Conservation (phyloP, 805 yeast genomes). For the Candida argentea region DNA sequence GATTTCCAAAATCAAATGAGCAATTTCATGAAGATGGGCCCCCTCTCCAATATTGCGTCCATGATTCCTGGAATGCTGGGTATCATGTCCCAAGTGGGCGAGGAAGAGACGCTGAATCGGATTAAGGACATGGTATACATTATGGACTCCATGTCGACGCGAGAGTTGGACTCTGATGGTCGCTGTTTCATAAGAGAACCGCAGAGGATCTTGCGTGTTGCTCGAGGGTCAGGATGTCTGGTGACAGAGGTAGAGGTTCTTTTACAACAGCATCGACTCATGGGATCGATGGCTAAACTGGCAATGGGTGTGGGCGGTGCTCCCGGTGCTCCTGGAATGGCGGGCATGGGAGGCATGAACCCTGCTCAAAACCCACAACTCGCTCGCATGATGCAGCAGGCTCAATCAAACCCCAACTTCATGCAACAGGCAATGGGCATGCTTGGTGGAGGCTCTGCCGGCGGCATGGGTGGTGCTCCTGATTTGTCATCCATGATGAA, state of each 20-base stretch:
- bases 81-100: conserved; percentile 80
- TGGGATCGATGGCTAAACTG: conserved; percentile 85
- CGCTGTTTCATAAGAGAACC: conserved; percentile 71
- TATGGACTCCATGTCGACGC: conserved; percentile 91
- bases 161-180: conserved; percentile 89
- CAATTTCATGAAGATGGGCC: conserved; percentile 94
- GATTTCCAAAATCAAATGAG: conserved; percentile 94
- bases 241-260: conserved; percentile 91
- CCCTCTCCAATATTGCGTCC: conserved; percentile 82
- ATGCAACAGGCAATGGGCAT: conserved; percentile 57
- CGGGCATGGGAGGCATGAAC: conserved; percentile 5
- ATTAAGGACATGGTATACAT: conserved; percentile 84
- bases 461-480: conserved; percentile 28
- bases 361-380: conserved; percentile 30
- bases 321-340: conserved; percentile 7
- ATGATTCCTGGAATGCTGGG: conserved; percentile 91
- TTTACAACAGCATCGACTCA: conserved; percentile 81
- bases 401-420: conserved; percentile 39
- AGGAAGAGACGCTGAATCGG: conserved; percentile 79
- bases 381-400: conserved; percentile 47
- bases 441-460: conserved; percentile 48
- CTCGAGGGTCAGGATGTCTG: conserved; percentile 88
- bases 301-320: conserved; percentile 41
- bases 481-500: conserved; percentile 55
- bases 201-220: conserved; percentile 77